A percentile compares a stretch with the other conserved stretches of the same genome.
phyloP scores from a whole-genome alignment of 257 asterid species.

The Nicotiana undulata region DNA sequence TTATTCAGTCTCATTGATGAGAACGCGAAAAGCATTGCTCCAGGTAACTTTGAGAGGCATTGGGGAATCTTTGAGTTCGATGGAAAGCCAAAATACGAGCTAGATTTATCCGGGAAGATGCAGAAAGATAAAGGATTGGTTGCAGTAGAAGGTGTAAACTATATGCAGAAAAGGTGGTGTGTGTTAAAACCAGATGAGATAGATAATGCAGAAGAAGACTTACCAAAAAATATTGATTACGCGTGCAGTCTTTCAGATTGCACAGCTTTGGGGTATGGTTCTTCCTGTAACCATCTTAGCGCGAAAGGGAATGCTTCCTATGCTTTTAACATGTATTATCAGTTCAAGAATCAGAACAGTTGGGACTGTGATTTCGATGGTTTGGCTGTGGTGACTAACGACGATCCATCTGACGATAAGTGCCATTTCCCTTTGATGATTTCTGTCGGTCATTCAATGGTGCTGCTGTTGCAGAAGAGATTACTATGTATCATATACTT shows the following conservation, averaged over 20 bases:
- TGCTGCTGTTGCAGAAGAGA: neutral
- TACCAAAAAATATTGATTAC: neutral
- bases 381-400: neutral
- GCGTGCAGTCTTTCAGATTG: constrained; percentile 3
- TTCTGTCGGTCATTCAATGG: constrained; percentile 1
- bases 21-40: constrained; percentile 18
- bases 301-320: neutral
- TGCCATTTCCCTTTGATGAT: neutral
- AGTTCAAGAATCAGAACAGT: constrained; percentile 5
- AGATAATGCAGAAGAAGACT: constrained; percentile 10
- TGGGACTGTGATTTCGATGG: constrained; percentile 8
- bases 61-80: constrained; percentile 27
- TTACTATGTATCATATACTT: neutral
- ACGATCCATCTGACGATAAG: neutral
- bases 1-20: constrained; percentile 28
- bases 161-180: constrained; percentile 22
- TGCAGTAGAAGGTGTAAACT: constrained; percentile 13
- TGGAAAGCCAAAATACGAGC: constrained; percentile 21
- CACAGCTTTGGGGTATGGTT: constrained; percentile 4
- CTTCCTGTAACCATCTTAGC: constrained; percentile 4
- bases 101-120: constrained; percentile 12
- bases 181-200: neutral
- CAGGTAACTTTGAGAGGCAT: constrained; percentile 18
- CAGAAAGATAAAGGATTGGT: constrained; percentile 18
- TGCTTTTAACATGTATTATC: constrained; percentile 8